Evolutionary conservation across 2,329 filamentous ascomycete genomes (phyloP), one percentile per base, ranked within the genome.

Genomic region (Nemania diffusa): DNA sequence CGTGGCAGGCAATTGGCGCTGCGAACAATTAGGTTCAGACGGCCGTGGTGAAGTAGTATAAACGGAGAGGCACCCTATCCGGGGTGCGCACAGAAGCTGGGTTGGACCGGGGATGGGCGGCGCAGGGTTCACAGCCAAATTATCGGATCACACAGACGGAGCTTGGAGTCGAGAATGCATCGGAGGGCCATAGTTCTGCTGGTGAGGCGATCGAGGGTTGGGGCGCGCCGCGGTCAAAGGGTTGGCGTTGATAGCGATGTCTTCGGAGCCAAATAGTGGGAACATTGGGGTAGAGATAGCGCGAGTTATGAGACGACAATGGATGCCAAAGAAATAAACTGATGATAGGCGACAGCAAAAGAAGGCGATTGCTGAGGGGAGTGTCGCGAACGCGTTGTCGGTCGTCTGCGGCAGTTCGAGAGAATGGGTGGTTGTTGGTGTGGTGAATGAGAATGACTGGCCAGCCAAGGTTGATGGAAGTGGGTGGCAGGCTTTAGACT

Each of bases 101-200:
- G 40, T 42, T 62, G 40, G 67, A 60, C 69, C 66, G 70, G 53
- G 62, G 69, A 67, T 55, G 61, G 68, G 67, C 69, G 64, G 73
- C 65, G 68, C 73, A 42, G 64, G 72, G 71, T 72, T 77, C 74
- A 76, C 73, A 75, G 71, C 70, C 74, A 51, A 56, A 69, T 64
- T 69, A 65, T 67, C 67, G 71, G 74, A 76, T 78, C 76, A 77
- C 77, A 77, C 74, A 71, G 73, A 77, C 67, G 76, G 73, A 71
- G 69, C 69, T 57, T 72, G 71, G 67, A 44, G 62, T 56, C 68
- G 69, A 62, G 63, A 64, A 70, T 68, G 68, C 66, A 73, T 68
- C 67, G 71, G 77, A 74, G 71, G 74, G 73, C 77, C 77, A 78
- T 78, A 77, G 68, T 73, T 75, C 63, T 74, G 73, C 66, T 67